phyloP scores from a whole-genome alignment of 2,329 filamentous ascomycete genomes.

The Fusarium lyarnte region DNA sequence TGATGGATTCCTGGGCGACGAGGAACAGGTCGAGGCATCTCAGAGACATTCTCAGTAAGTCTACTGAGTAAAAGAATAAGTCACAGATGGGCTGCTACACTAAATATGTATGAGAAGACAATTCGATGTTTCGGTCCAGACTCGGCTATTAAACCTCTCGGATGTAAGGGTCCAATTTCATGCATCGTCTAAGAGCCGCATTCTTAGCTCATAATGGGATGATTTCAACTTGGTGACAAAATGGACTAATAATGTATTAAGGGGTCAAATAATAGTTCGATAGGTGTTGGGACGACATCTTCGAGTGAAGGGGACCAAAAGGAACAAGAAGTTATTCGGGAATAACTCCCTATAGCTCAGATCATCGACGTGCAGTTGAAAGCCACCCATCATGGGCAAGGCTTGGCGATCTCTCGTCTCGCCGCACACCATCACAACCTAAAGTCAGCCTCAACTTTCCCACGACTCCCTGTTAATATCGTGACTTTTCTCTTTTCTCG shows the following conservation, averaged over 20 bases:
- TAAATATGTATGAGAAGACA: conserved; percentile 23
- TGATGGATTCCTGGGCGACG: too few relatives aligned
- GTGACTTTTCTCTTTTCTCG: background rate
- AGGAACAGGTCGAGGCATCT: too few relatives aligned
- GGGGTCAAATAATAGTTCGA: too few relatives aligned
- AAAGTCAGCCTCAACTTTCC: conserved; percentile 15
- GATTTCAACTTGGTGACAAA: background rate
- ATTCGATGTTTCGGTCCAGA: conserved; percentile 35
- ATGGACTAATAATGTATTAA: background rate
- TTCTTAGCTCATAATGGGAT: background rate
- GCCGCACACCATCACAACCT: conserved; percentile 1
- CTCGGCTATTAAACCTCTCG: conserved; percentile 40
- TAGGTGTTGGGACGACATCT: background rate
- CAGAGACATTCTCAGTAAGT: too few relatives aligned
- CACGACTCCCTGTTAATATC: background rate
- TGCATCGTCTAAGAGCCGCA: conserved; percentile 9
- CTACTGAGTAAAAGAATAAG: background rate
- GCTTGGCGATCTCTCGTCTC: conserved; percentile 23
- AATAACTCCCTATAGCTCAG: background rate
- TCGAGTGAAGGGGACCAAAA: too few relatives aligned
- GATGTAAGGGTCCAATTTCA: conserved; percentile 33
- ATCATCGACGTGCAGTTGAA: background rate
- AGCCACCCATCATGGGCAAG: background rate
- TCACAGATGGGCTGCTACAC: conserved; percentile 1
- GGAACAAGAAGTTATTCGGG: background rate